Evolutionary conservation across 2,329 filamentous ascomycete genomes (phyloP).

Genomic region (Cryphonectria nitschkei): DNA sequence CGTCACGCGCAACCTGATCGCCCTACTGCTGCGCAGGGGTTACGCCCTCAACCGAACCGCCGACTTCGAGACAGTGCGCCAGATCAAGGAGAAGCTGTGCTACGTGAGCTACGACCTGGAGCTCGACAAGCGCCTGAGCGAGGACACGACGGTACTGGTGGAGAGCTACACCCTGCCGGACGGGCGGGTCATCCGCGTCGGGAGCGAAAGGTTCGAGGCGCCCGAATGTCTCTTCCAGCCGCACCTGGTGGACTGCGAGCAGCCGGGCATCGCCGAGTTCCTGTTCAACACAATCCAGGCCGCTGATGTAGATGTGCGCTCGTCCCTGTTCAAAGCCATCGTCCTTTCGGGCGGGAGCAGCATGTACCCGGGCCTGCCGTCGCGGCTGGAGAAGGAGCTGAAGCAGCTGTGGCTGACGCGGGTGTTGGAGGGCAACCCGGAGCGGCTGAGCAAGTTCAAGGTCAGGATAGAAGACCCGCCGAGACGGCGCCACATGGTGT

Average conservation of each 20-base stretch:
- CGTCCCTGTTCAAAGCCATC: conserved; percentile 94
- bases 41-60: conserved; percentile 98
- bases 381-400: conserved; percentile 93
- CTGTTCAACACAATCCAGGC: conserved; percentile 98
- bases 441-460: conserved; percentile 98
- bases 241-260: conserved; percentile 95
- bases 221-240: conserved; percentile 99
- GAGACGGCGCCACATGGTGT: conserved; percentile 97
- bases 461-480: conserved; percentile 98
- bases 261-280: conserved; percentile 94
- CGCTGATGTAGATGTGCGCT: conserved; percentile 92
- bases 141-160: conserved; percentile 95
- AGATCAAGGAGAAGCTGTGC: conserved; percentile 99
- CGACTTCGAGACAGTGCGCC: conserved; percentile 97
- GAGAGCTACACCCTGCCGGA: conserved; percentile 98
- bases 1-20: conserved; percentile 97
- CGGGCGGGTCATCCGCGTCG: conserved; percentile 92
- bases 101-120: conserved; percentile 98
- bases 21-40: conserved; percentile 86
- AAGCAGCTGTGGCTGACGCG: conserved; percentile 98
- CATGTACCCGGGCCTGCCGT: conserved; percentile 98
- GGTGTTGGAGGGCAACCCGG: conserved; percentile 87
- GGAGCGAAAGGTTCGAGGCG: conserved; percentile 96
- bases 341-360: conserved; percentile 95
- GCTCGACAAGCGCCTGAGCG: conserved; percentile 91